Conservation (phyloP, 176 grass and related monocot genomes). For the Typha latifolia region DNA sequence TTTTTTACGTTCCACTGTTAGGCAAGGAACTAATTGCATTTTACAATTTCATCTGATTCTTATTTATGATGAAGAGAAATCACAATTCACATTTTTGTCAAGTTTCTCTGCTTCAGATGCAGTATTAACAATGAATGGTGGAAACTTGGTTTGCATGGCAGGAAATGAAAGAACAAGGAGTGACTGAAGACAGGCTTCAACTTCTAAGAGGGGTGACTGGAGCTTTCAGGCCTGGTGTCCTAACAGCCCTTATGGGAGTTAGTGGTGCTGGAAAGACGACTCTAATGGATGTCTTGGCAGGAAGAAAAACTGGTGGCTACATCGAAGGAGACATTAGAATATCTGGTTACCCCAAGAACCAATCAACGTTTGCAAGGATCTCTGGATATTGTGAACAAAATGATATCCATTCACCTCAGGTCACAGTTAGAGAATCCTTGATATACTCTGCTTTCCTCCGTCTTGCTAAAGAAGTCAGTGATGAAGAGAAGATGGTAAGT, state of each 20-base stretch:
- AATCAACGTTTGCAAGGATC: conserved; percentile 93
- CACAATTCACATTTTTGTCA: background rate
- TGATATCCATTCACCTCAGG: conserved; percentile 99
- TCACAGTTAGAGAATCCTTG: conserved; percentile 87
- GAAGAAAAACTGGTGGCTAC: conserved; percentile 96
- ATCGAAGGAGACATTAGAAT: conserved; percentile 96
- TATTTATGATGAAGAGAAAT: too few relatives aligned
- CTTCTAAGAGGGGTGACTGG: conserved; percentile 68
- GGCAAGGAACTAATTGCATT: too few relatives aligned
- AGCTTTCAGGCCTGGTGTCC: conserved; percentile 74
- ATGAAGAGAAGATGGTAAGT: conserved; percentile 92
- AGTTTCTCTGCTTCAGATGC: background rate
- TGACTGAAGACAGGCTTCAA: conserved; percentile 81
- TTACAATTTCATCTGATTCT: too few relatives aligned
- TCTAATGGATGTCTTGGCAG: conserved; percentile 96
- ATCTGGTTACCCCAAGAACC: conserved; percentile 82
- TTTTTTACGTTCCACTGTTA: background rate
- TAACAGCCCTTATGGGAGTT: conserved; percentile 98
- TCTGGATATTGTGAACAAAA: conserved; percentile 99
- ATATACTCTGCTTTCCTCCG: conserved; percentile 92
- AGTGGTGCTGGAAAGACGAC: conserved; percentile 97
- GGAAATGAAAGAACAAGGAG: conserved; percentile 99
- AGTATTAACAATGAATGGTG: background rate
- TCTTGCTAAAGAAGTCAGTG: conserved; percentile 55
- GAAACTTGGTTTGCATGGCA: conserved; percentile 16